A percentile compares a stretch with the other conserved stretches of the same genome.
These are phyloP conservation scores for Shiraia sp. DNA, from an alignment of 2,329 filamentous ascomycete species.

Conservation along the genomic window DNA sequence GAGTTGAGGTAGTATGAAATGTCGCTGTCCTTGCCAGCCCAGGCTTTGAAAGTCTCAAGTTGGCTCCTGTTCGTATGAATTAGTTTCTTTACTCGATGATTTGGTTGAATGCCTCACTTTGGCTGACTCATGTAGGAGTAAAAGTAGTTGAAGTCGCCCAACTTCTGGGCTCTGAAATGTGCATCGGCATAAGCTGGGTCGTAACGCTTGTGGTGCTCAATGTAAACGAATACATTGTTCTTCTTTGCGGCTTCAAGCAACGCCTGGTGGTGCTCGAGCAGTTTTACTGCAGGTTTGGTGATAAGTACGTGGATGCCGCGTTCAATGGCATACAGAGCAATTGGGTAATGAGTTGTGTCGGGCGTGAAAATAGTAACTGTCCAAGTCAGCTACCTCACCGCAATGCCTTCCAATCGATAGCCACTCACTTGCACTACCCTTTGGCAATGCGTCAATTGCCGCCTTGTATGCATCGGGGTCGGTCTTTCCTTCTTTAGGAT, in stretches of 20 bases:
- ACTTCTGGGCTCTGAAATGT: slow-evolving; percentile 70
- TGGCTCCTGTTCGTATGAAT: slow-evolving; percentile 81
- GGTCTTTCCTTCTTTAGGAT: slow-evolving; percentile 70
- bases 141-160: slow-evolving; percentile 98
- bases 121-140: slow-evolving; percentile 93
- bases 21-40: slow-evolving; percentile 89
- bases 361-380: slow-evolving; percentile 89
- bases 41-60: slow-evolving; percentile 91
- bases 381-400: too few species aligned
- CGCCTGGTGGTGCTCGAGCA: slow-evolving; percentile 75
- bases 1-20: slow-evolving; percentile 97
- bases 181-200: slow-evolving; percentile 93
- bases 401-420: not conserved
- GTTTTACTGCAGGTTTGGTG: slow-evolving; percentile 91
- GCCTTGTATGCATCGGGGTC: slow-evolving; percentile 85
- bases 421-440: slow-evolving; percentile 72
- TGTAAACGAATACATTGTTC: slow-evolving; percentile 82
- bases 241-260: slow-evolving; percentile 73
- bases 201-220: slow-evolving; percentile 97
- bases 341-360: slow-evolving; percentile 89
- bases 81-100: slow-evolving; percentile 45
- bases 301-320: slow-evolving; percentile 87
- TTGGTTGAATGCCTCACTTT: slow-evolving; percentile 49
- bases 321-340: slow-evolving; percentile 89
- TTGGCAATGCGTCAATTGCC: slow-evolving; percentile 80